Percentiles rank a stretch among this genome's conserved stretches.
Evolutionary conservation across 139 green algal genomes (phyloP).

Genomic region (Cymbomonas tetramitiformis): DNA sequence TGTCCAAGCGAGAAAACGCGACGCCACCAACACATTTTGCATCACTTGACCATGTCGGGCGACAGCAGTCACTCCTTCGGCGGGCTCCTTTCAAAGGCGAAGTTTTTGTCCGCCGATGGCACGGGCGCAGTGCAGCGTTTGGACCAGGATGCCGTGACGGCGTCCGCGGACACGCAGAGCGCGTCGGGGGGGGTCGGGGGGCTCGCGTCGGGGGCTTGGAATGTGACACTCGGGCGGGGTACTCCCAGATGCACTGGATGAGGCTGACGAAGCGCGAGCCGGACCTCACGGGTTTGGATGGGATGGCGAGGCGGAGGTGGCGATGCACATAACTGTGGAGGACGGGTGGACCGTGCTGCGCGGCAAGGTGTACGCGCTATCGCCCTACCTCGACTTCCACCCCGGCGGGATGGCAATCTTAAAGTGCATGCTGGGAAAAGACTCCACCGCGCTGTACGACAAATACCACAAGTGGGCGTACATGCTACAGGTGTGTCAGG

Average conservation of each 20-base stretch:
- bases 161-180: not conserved
- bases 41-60: no score
- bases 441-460: slow-evolving; percentile 73
- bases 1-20: no score
- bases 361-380: slow-evolving; percentile 86
- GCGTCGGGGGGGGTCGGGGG: not conserved
- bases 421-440: slow-evolving; percentile 43
- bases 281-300: slow-evolving; percentile 13
- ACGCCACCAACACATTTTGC: no score
- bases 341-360: slow-evolving; percentile 80
- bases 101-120: not conserved
- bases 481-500: slow-evolving; percentile 56
- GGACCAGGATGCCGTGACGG: not conserved
- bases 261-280: slow-evolving; percentile 6
- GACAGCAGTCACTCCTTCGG: no score
- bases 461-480: slow-evolving; percentile 83
- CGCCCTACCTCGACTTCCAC: slow-evolving; percentile 78
- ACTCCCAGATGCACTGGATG: slow-evolving; percentile 33
- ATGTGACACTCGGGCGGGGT: slow-evolving; percentile 25
- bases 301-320: slow-evolving; percentile 43
- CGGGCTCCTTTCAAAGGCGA: slow-evolving; percentile 1
- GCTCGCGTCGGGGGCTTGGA: not conserved
- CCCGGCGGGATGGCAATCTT: slow-evolving; percentile 46
- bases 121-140: not conserved
- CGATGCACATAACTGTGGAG: slow-evolving; percentile 50